A percentile compares a stretch with the other conserved stretches of the same genome.
Evolutionary conservation across 2,329 filamentous ascomycete species (phyloP).

Genomic region (Trichoderma atrobrunneum): DNA sequence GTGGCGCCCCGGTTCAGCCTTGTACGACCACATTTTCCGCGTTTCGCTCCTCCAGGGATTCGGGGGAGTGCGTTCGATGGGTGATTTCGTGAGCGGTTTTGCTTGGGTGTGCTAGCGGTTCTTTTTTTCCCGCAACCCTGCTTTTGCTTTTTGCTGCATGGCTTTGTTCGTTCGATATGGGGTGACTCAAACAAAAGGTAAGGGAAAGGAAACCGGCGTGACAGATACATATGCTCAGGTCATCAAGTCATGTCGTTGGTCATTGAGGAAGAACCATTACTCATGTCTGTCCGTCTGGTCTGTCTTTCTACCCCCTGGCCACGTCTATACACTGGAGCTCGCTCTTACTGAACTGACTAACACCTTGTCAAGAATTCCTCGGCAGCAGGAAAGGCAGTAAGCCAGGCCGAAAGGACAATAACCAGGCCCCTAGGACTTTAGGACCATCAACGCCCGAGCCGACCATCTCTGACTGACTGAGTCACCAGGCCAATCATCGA

Average conservation of each 20-base stretch:
- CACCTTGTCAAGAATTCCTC: background rate
- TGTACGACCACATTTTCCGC: background rate
- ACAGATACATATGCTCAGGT: background rate
- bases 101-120: background rate
- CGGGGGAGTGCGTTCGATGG: background rate
- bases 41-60: background rate
- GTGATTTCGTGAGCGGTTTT: background rate
- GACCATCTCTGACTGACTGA: background rate
- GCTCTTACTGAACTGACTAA: background rate
- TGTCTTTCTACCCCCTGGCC: background rate
- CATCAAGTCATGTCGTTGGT: background rate
- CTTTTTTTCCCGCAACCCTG: background rate
- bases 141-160: background rate
- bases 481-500: background rate
- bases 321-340: background rate
- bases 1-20: constrained; percentile 5
- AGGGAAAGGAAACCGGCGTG: background rate
- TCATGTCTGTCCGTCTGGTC: background rate
- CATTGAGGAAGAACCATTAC: background rate
- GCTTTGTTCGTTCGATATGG: background rate
- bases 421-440: background rate
- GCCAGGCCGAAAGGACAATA: background rate
- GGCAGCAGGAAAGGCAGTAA: background rate
- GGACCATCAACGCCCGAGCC: background rate
- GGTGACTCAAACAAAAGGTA: background rate